phyloP scores from a whole-genome alignment of 306 rosid species.

The Cicer bijugum region DNA sequence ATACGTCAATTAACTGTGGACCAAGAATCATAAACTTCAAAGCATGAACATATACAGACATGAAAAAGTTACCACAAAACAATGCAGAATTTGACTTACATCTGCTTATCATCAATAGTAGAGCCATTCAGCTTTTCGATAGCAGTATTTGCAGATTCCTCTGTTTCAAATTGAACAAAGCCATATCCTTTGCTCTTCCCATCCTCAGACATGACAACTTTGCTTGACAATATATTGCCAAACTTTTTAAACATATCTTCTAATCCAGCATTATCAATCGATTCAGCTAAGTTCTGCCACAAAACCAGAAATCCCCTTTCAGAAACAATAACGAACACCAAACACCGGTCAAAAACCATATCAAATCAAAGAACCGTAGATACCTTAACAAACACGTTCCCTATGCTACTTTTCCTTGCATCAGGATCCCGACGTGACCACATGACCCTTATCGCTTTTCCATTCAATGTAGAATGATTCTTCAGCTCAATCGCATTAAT shows the following conservation, averaged over 20 bases:
- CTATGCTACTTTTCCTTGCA: conserved; percentile 67
- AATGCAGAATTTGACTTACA: conserved; percentile 56
- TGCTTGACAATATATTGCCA: conserved; percentile 78
- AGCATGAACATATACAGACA: conserved; percentile 18
- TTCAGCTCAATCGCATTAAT: conserved; percentile 62
- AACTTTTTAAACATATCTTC: conserved; percentile 66
- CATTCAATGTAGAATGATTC: conserved; percentile 66
- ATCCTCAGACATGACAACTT: conserved; percentile 73
- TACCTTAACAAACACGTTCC: conserved; percentile 93
- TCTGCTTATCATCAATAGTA: conserved; percentile 59
- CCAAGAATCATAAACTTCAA: conserved; percentile 35
- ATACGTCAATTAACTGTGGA: background rate
- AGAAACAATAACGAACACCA: conserved; percentile 36
- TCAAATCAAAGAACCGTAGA: background rate
- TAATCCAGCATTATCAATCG: conserved; percentile 57
- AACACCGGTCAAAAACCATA: conserved; percentile 22
- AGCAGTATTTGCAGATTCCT: conserved; percentile 76
- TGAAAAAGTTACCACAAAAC: conserved; percentile 23
- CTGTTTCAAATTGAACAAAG: conserved; percentile 85
- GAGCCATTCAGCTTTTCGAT: conserved; percentile 75
- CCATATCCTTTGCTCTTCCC: conserved; percentile 90
- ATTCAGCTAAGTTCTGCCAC: conserved; percentile 70
- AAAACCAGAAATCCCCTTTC: conserved; percentile 26
- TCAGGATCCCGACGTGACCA: conserved; percentile 85
- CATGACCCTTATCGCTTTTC: conserved; percentile 77